phyloP scores from a whole-genome alignment of 805 yeast species.

The Priceomyces medius region DNA sequence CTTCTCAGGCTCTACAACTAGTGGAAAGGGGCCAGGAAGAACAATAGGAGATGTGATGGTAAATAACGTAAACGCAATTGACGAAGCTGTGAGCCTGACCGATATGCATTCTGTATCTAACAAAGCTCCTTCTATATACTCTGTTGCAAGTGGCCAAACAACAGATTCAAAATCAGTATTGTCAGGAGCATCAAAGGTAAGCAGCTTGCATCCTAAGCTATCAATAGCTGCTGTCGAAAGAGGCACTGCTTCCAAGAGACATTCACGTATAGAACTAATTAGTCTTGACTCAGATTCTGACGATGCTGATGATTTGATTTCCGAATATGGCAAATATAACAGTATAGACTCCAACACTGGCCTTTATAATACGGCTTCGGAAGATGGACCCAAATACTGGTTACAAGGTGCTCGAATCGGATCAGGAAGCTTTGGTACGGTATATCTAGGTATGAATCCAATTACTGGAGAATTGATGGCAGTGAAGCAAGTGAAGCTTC shows the following conservation, averaged over 20 bases:
- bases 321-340: slow-evolving; percentile 16
- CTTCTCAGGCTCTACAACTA: slow-evolving; percentile 13
- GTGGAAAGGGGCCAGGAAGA: slow-evolving; percentile 23
- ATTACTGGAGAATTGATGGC: slow-evolving; percentile 96
- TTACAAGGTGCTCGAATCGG: slow-evolving; percentile 91
- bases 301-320: slow-evolving; percentile 41
- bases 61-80: slow-evolving; percentile 56
- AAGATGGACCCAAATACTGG: slow-evolving; percentile 71
- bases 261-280: slow-evolving; percentile 48
- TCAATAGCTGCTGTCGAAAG: slow-evolving; percentile 28
- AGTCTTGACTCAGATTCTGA: slow-evolving; percentile 40
- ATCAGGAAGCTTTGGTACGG: slow-evolving; percentile 92
- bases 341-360: slow-evolving; percentile 5
- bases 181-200: slow-evolving; percentile 9
- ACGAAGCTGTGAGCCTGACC: slow-evolving; percentile 35
- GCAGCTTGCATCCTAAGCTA: slow-evolving; percentile 16
- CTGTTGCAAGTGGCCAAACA: slow-evolving; percentile 10
- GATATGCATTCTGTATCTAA: slow-evolving; percentile 29
- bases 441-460: slow-evolving; percentile 87
- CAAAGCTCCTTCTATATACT: slow-evolving; percentile 24
- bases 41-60: slow-evolving; percentile 67
- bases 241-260: slow-evolving; percentile 24
- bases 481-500: slow-evolving; percentile 85
- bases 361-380: slow-evolving; percentile 5
- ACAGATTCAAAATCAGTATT: slow-evolving; percentile 18